Percentiles rank a stretch among this genome's conserved stretches.
Conservation (phyloP, 495 filamentous ascomycete species). For the Tuber borchii region DNA sequence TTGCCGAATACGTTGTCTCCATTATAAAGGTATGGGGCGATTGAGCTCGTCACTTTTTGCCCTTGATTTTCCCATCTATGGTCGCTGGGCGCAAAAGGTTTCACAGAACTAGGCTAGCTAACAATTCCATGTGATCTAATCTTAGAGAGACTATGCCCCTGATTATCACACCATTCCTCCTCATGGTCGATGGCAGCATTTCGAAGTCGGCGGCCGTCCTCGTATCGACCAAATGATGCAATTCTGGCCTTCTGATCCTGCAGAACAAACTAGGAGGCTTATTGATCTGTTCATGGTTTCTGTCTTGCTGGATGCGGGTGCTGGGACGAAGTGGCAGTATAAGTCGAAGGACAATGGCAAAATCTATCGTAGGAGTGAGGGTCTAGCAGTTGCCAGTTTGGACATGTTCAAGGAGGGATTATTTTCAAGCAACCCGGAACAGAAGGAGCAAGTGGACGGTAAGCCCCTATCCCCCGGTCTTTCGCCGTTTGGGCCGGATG, state of each 20-base stretch:
- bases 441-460: conserved; percentile 86
- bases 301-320: conserved; percentile 83
- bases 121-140: conserved; percentile 11
- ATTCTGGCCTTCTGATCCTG: conserved; percentile 60
- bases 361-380: conserved; percentile 78
- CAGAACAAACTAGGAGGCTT: conserved; percentile 68
- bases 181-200: conserved; percentile 87
- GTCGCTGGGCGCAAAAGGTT: not conserved
- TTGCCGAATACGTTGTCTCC: conserved; percentile 83
- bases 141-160: conserved; percentile 77
- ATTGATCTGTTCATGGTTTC: conserved; percentile 83
- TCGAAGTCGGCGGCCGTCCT: conserved; percentile 72
- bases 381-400: conserved; percentile 83
- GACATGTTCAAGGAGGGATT: conserved; percentile 97
- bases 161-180: conserved; percentile 79
- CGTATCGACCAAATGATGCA: conserved; percentile 66
- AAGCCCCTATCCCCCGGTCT: not conserved
- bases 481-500: not conserved
- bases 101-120: not conserved
- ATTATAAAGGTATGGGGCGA: conserved; percentile 77
- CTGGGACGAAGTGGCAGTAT: conserved; percentile 78
- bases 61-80: not conserved
- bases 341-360: conserved; percentile 84
- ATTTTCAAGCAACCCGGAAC: conserved; percentile 73
- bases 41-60: not conserved